Base-by-base conservation (phyloP, 176 grass and related monocot species). In the Juncus effusus region DNA sequence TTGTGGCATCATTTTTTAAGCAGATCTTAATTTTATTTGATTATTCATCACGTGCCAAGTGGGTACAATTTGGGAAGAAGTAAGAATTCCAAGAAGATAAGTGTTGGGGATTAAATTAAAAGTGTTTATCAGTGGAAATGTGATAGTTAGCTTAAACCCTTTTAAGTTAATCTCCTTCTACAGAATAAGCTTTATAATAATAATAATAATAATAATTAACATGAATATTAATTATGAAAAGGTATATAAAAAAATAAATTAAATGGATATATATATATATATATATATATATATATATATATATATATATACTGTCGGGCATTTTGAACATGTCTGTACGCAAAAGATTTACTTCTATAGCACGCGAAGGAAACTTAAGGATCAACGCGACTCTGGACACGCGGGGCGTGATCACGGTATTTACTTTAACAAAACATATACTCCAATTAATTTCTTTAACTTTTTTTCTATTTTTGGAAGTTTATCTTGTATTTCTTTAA, bases 121-220 rank as follows among this genome's bases (percentile, higher is more conserved):
- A 42, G 56, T 37, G 38, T 1, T 71, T 57, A 71, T 59, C 38
- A 70, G 51, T 13, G 54, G 7, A 56, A 38, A 38, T 12, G 6
- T 54, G 55, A 10, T 8, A 70, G 37, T 70, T 56, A 16, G 5
- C 14, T 57, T 13, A 57, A 57, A 57, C 14, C 54, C 12, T 57
- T 57, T 57, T 57, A 16, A 11, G 54, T 13, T 7, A 42, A 44
- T 54, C 12, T 44, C 40, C 3, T 71, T 57, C 2, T 35, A 40
- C 50, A 7, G 12, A 16, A 36, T 19, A 36, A 36, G 4, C 0
- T 7, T 36, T 8, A 61, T 19, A 61, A 61, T 61, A 61, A 61
- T 61, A 61, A 61, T 61, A 61, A 61, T 61, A 36, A 61, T 61
- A 61, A 61, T 61, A 61, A 61, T 60, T n/a, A n/a, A n/a, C 19